phyloP scores from a whole-genome alignment of 345 rosid species.

The Diplotaxis tenuifolia region DNA sequence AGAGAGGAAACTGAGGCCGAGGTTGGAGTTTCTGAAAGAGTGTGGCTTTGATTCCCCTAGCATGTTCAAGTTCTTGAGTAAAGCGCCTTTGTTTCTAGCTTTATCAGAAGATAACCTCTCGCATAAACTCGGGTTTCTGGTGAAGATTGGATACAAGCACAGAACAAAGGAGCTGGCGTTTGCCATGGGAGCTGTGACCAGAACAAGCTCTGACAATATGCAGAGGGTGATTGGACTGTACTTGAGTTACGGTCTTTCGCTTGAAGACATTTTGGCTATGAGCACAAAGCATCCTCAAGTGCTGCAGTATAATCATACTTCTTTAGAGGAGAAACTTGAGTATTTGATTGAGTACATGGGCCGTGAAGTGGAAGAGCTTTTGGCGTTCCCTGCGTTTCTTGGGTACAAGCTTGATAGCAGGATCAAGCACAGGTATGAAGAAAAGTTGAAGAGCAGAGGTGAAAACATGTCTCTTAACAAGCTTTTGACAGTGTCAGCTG shows the following conservation, averaged over 20 bases:
- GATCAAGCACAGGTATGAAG: conserved; percentile 72
- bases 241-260: conserved; percentile 57
- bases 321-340: conserved; percentile 69
- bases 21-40: conserved; percentile 66
- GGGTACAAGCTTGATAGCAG: conserved; percentile 80
- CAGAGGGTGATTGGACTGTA: conserved; percentile 70
- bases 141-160: conserved; percentile 61
- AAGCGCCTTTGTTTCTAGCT: conserved; percentile 66
- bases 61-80: conserved; percentile 66
- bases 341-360: conserved; percentile 74
- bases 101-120: conserved; percentile 60
- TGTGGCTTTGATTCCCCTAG: conserved; percentile 59
- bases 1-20: conserved; percentile 66
- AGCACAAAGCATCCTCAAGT: conserved; percentile 82
- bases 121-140: conserved; percentile 60
- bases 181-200: conserved; percentile 71
- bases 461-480: conserved; percentile 69
- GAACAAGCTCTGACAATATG: conserved; percentile 74
- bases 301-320: conserved; percentile 54
- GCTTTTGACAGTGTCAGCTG: conserved; percentile 58
- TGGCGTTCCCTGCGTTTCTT: conserved; percentile 75
- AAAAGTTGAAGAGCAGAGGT: conserved; percentile 50
- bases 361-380: conserved; percentile 66
- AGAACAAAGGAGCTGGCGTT: conserved; percentile 58
- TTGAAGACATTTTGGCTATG: conserved; percentile 57